These are phyloP conservation scores for Globisporangium acanthophoron DNA, from an alignment of 352 stramenopile species.

Conservation along the genomic window DNA sequence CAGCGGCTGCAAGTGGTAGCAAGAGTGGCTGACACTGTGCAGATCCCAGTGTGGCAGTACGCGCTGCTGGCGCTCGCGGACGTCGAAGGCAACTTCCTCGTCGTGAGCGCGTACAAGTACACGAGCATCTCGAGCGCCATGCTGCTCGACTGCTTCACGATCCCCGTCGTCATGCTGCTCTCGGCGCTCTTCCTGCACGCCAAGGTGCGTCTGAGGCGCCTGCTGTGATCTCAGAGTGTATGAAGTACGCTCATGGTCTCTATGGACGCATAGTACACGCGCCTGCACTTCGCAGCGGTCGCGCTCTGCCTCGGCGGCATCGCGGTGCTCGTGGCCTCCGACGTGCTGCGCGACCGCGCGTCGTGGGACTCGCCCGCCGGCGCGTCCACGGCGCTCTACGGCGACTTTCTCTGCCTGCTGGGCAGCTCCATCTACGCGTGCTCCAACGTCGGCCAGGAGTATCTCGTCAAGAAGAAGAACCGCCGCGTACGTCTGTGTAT, in stretches of 20 bases:
- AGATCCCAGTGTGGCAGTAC: slow-evolving; percentile 87
- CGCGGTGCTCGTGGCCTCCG: slow-evolving; percentile 76
- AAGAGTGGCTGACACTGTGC: neutral
- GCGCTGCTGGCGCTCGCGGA: slow-evolving; percentile 90
- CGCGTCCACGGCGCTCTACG: slow-evolving; percentile 46
- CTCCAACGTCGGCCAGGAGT: slow-evolving; percentile 90
- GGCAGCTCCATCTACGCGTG: slow-evolving; percentile 90
- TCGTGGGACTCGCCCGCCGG: slow-evolving; percentile 1
- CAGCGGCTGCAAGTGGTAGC: neutral
- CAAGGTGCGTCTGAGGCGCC: slow-evolving; percentile 22
- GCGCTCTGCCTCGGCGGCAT: slow-evolving; percentile 85
- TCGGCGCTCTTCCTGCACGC: slow-evolving; percentile 83
- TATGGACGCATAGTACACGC: slow-evolving; percentile 45
- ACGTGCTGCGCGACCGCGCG: slow-evolving; percentile 50
- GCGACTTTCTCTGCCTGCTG: slow-evolving; percentile 89
- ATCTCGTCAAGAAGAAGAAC: slow-evolving; percentile 81
- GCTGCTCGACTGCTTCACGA: slow-evolving; percentile 95
- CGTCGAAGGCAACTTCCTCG: slow-evolving; percentile 94
- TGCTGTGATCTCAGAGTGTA: neutral
- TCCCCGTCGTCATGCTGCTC: slow-evolving; percentile 94
- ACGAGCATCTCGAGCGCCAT: slow-evolving; percentile 95
- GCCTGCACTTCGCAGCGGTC: slow-evolving; percentile 69
- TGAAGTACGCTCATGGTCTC: neutral
- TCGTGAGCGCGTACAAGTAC: slow-evolving; percentile 94
- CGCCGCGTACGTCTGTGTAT: slow-evolving; percentile 26